Evolutionary conservation across 2,329 filamentous ascomycete genomes (phyloP), one percentile per base, ranked within the genome.

Genomic region (Clonostachys byssicola): DNA sequence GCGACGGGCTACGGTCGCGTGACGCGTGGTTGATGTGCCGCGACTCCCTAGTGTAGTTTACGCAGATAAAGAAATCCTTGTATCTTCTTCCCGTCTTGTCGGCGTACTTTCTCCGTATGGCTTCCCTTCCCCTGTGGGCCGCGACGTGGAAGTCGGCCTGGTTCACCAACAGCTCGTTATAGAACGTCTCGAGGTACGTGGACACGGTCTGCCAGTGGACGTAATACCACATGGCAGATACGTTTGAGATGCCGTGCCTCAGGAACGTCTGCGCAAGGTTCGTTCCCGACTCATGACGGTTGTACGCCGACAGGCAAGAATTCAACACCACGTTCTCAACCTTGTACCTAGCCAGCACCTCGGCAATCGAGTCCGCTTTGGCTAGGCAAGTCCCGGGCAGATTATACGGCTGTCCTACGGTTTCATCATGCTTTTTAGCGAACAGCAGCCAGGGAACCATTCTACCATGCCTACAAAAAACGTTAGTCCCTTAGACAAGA

Each of bases 141-240:
- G 61, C 59, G 5, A 51, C 46, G 42, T 62, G 56, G 18, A 63
- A 62, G 23, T 56, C 55, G 17, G 52, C 49, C 38, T 57, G 48
- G 30, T 56, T 52, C 34, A 58, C 52, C 6, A 63, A 52, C 40
- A 60, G 50, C 43, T 54, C 51, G 16, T 54, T 50, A 48, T 60
- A 60, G 33, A 60, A 60, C 3, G 56, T 49, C 10, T 58, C 53
- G 6, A 61, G 54, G 42, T 60, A 61, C 12, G 58, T 60, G 20
- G 52, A 41, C 23, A 54, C 59, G 17, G 59, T 60, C 51, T 56
- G 52, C 55, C 53, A 60, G 49, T 60, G 56, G 30, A 61, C 59
- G 39, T 54, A 60, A 51, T 53, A 60, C 59, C 59, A 61, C 58
- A 61, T 60, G 51, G 58, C 58, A 17, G 57, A 60, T 23, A 61